Percentiles rank a stretch among this genome's conserved stretches.
Evolutionary conservation across 208 protist genomes (phyloP).

Genomic region (Leishmania amazonensis): DNA sequence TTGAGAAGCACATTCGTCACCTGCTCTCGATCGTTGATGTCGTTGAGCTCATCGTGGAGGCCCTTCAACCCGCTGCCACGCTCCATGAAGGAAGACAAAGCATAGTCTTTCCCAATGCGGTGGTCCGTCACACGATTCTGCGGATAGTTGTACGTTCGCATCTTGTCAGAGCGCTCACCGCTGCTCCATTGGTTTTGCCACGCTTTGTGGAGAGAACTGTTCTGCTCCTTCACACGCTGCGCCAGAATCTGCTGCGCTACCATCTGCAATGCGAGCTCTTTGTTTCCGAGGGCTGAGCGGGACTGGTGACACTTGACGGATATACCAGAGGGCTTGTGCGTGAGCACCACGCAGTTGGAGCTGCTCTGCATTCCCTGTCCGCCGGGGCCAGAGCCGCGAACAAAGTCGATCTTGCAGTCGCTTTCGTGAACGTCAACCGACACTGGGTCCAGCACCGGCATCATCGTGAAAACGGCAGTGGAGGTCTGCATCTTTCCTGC

Average conservation of each 20-base stretch:
- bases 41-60: slow-evolving; percentile 86
- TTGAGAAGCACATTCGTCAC: slow-evolving; percentile 67
- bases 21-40: slow-evolving; percentile 63
- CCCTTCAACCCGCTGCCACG: slow-evolving; percentile 54
- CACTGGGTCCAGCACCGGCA: slow-evolving; percentile 87
- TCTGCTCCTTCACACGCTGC: slow-evolving; percentile 66
- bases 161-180: slow-evolving; percentile 90
- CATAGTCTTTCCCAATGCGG: slow-evolving; percentile 84
- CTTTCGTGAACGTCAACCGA: slow-evolving; percentile 84
- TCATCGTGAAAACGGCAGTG: slow-evolving; percentile 86
- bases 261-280: slow-evolving; percentile 87
- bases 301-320: slow-evolving; percentile 91
- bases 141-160: slow-evolving; percentile 92
- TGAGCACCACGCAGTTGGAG: slow-evolving; percentile 87
- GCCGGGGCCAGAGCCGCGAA: slow-evolving; percentile 85
- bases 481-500: slow-evolving; percentile 92
- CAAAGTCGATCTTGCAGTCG: slow-evolving; percentile 89
- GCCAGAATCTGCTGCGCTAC: slow-evolving; percentile 83
- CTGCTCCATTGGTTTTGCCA: slow-evolving; percentile 88
- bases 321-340: slow-evolving; percentile 88
- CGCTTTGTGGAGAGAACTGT: slow-evolving; percentile 70
- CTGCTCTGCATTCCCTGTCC: slow-evolving; percentile 92
- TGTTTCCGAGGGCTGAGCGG: slow-evolving; percentile 87
- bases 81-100: slow-evolving; percentile 80
- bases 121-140: slow-evolving; percentile 92